Base-by-base conservation (phyloP, 1,284 basidiomycete genomes). In the Microbotryum violaceum region DNA sequence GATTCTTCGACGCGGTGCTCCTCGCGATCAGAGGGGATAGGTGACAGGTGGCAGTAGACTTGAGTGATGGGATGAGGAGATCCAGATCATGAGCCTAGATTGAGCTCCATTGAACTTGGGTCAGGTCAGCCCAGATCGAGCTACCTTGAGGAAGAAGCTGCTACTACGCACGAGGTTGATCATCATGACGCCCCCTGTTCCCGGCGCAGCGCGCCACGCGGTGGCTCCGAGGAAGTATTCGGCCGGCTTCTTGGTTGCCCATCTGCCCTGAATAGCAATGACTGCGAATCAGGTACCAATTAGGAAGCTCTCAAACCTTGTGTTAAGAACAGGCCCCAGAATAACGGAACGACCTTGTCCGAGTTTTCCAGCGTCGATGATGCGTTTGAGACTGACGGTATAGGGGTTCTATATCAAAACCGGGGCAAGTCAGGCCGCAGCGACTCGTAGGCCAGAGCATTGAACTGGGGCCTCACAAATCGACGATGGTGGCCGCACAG, bases 401-500 rank as follows among this genome's bases (percentile, higher is more conserved):
- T 62, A 66, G 25, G 68, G 63, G 48, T 69, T 67, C 64, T 66
- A 51, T 1, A 20, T 33, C 4, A 29, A 3, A 29, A 9, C 33
- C 10, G 12, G 33, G 8, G 33, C 12, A 37, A 10, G 33, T 37
- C 12, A 37, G 33, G 10, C 10, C 5, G 33, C 27, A 29, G 27
- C 4, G 9, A 18, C 6, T 21, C 4, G 51, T 27, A 25, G 20
- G 23, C 3, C 4, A 18, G 9, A 20, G 16, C 8, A 16, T 45
- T 9, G 27, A 21, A 23, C 14, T 16, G 21, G 18, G 46, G 20
- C n/a, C 58, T 25, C 33, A 63, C 62, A 23, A 69, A 67, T 29
- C 70, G 63, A 1, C 70, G 60, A 46, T 71, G 70, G 7, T 70
- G 65, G 0, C 70, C 70, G 8, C 69, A 60, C 42, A 70, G 57